Conservation (phyloP, 2,329 filamentous ascomycete species). For the Alternaria incomplexa region DNA sequence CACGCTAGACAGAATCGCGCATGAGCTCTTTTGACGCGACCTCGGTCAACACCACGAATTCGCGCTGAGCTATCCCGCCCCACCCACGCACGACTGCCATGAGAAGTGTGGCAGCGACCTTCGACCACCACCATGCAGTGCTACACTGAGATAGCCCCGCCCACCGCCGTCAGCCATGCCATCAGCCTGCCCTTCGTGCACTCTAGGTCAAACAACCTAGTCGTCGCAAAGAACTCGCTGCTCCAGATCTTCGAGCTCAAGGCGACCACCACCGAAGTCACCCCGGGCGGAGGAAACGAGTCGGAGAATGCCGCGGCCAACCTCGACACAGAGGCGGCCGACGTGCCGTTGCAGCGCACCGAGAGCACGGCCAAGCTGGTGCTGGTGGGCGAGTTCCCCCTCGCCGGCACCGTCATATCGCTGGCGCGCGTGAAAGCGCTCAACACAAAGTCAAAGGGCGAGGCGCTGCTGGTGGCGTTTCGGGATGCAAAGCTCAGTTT, state of each 20-base stretch:
- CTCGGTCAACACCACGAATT: conserved; percentile 13
- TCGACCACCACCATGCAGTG: conserved; percentile 75
- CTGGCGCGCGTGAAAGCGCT: conserved; percentile 77
- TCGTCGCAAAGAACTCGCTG: conserved; percentile 90
- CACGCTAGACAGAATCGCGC: conserved; percentile 9
- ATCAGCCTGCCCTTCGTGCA: conserved; percentile 79
- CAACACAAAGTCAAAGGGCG: conserved; percentile 77
- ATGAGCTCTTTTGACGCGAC: conserved; percentile 27
- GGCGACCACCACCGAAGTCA: conserved; percentile 67
- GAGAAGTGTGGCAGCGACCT: conserved; percentile 7
- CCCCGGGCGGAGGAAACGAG: conserved; percentile 49
- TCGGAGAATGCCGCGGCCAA: conserved; percentile 42
- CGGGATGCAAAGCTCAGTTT: conserved; percentile 92
- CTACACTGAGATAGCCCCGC: conserved; percentile 94
- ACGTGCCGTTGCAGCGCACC: conserved; percentile 61
- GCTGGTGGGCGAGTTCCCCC: conserved; percentile 80
- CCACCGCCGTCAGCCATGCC: conserved; percentile 91
- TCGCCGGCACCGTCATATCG: conserved; percentile 84
- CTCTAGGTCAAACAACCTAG: conserved; percentile 77
- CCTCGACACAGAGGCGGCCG: conserved; percentile 59
- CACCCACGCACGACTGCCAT: conserved; percentile 20
- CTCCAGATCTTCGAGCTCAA: conserved; percentile 88
- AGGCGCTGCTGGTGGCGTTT: conserved; percentile 82
- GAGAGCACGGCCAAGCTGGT: conserved; percentile 77
- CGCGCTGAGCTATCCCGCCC: background rate